Conservation (phyloP, 2,329 filamentous ascomycete species). For the Ophiostoma himal-ulmi region DNA sequence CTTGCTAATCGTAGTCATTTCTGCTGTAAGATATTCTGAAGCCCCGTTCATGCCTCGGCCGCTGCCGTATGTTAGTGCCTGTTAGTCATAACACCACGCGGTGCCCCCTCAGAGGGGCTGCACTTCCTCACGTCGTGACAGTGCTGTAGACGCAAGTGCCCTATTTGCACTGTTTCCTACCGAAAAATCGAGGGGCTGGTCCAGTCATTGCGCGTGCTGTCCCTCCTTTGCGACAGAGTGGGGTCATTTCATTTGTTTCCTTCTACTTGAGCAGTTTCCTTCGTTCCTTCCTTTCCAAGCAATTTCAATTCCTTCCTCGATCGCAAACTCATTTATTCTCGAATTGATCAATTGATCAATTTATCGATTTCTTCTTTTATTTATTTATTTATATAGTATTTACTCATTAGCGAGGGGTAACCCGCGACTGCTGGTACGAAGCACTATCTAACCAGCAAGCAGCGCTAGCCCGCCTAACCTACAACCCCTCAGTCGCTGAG, state of each 20-base stretch:
- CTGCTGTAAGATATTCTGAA: background rate
- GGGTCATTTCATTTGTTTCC: background rate
- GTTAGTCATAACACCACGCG: slow-evolving; percentile 11
- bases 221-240: slow-evolving; percentile 12
- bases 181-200: slow-evolving; percentile 13
- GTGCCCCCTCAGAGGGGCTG: slow-evolving; percentile 1
- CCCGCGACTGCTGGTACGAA: background rate
- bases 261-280: background rate
- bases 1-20: background rate
- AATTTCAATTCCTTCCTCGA: background rate
- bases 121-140: background rate
- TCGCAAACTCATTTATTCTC: background rate
- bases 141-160: background rate
- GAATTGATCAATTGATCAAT: background rate
- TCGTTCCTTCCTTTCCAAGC: background rate
- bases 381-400: background rate
- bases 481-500: slow-evolving; percentile 11
- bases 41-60: slow-evolving; percentile 8
- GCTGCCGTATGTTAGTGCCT: slow-evolving; percentile 11
- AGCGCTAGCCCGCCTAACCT: background rate
- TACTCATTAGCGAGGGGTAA: slow-evolving; percentile 4
- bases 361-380: background rate
- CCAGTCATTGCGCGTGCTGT: background rate
- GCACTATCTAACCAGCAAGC: background rate
- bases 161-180: background rate